A percentile compares a stretch with the other conserved stretches of the same genome.
phyloP scores from a whole-genome alignment of 805 yeast species.

The Dipodascus albidus region DNA sequence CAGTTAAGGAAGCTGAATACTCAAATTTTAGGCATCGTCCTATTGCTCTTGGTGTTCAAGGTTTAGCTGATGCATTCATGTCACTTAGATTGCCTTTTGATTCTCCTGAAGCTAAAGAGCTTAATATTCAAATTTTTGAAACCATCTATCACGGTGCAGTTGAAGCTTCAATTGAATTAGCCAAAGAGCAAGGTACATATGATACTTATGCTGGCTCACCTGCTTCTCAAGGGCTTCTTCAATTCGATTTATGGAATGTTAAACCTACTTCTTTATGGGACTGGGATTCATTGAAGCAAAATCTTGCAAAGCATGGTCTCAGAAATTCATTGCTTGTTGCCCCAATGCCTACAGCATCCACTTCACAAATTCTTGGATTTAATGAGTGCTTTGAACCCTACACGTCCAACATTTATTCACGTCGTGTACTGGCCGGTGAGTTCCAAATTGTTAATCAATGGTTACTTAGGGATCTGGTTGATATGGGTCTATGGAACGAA shows the following conservation, averaged over 20 bases:
- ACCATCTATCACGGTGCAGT: constrained; percentile 89
- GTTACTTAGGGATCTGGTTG: constrained; percentile 64
- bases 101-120: constrained; percentile 52
- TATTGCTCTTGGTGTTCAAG: constrained; percentile 89
- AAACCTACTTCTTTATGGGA: constrained; percentile 68
- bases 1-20: constrained; percentile 53
- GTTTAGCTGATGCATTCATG: constrained; percentile 80
- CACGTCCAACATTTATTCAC: constrained; percentile 77
- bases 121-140: constrained; percentile 79
- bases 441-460: constrained; percentile 81
- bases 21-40: constrained; percentile 79
- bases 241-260: constrained; percentile 74
- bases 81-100: constrained; percentile 70
- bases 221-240: constrained; percentile 67
- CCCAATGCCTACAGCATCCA: constrained; percentile 96
- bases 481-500: constrained; percentile 68
- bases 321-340: constrained; percentile 82
- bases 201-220: constrained; percentile 72
- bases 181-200: constrained; percentile 57
- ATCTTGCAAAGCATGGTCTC: constrained; percentile 49
- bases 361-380: constrained; percentile 86
- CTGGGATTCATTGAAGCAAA: constrained; percentile 57
- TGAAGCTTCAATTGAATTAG: constrained; percentile 73
- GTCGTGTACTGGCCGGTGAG: constrained; percentile 86
- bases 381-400: constrained; percentile 92